phyloP scores from a whole-genome alignment of 208 protist genomes.

The Leptomonas seymouri region DNA sequence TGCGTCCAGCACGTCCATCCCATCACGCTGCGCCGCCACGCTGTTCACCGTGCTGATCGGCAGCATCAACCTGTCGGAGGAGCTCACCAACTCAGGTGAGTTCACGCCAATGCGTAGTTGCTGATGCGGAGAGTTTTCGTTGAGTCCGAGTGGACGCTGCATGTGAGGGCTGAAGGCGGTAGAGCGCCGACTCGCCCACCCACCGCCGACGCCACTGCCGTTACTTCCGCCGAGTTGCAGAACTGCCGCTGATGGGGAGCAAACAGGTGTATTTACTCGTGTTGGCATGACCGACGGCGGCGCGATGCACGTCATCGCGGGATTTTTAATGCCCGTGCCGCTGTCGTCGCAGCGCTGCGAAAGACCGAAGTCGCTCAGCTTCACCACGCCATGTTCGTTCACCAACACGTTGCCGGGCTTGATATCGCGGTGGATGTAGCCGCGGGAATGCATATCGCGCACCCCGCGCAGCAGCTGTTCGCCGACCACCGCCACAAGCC shows the following conservation, averaged over 20 bases:
- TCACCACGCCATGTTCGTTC: constrained; percentile 63
- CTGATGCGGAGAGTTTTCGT: background rate
- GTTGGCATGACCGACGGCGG: constrained; percentile 28
- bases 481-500: constrained; percentile 79
- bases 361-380: constrained; percentile 97
- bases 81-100: constrained; percentile 15
- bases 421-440: constrained; percentile 92
- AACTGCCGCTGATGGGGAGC: constrained; percentile 17
- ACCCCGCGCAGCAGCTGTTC: constrained; percentile 85
- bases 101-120: background rate
- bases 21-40: constrained; percentile 28
- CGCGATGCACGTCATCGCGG: constrained; percentile 21
- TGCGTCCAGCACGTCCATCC: constrained; percentile 34
- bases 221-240: constrained; percentile 8
- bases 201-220: background rate
- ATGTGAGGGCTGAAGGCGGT: constrained; percentile 14
- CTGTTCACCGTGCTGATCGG: constrained; percentile 22
- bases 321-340: constrained; percentile 33
- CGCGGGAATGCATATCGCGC: constrained; percentile 84
- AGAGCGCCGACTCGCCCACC: background rate
- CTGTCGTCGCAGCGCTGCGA: constrained; percentile 60
- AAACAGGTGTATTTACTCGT: constrained; percentile 38
- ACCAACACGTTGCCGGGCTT: constrained; percentile 92
- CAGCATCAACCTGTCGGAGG: constrained; percentile 8
- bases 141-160: background rate